Base-by-base conservation (phyloP, 2,329 filamentous ascomycete genomes). In the Cladophialophora exuberans region DNA sequence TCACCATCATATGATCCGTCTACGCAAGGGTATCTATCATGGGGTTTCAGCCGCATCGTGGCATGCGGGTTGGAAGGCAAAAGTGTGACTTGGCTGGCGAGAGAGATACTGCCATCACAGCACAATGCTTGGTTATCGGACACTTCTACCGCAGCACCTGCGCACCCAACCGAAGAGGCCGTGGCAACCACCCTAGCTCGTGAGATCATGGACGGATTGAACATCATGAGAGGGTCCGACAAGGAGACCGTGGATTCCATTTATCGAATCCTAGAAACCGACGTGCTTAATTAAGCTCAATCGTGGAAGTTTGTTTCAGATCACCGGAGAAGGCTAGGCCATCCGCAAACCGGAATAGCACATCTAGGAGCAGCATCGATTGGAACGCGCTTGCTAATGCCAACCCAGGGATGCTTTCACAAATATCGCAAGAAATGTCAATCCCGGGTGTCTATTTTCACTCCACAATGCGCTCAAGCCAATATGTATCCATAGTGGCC, bases 51-150 rank as follows among this genome's bases (percentile, higher is more conserved):
- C 20, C 80, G 92, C 59, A 96, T 97, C 70, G 86, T 92, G n/a
- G 88, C 91, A 11, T 97, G 93, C 76, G 94, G 94, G 0, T 72
- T 97, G 33, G 84, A 87, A 58, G 92, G 88, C 20, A 89, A 88
- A 74, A 78, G 81, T 57, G 86, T 89, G 49, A 95, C 90, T n/a
- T 92, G 83, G 69, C 79, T 96, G 55, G 76, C 77, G 60, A 77
- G 74, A 33, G 80, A 88, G 70, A 70, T 71, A n/a, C n/a, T n/a
- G n/a, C n/a, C n/a, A n/a, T n/a, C n/a, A n/a, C n/a, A n/a, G n/a
- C n/a, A n/a, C n/a, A n/a, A n/a, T n/a, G n/a, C n/a, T n/a, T n/a
- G n/a, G n/a, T n/a, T n/a, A n/a, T n/a, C n/a, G n/a, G n/a, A n/a
- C n/a, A n/a, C 13, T 22, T 26, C 39, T 6, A 42, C 13, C 9